phyloP scores from a whole-genome alignment of 176 grass and related monocot species.

The Lolium rigidum region DNA sequence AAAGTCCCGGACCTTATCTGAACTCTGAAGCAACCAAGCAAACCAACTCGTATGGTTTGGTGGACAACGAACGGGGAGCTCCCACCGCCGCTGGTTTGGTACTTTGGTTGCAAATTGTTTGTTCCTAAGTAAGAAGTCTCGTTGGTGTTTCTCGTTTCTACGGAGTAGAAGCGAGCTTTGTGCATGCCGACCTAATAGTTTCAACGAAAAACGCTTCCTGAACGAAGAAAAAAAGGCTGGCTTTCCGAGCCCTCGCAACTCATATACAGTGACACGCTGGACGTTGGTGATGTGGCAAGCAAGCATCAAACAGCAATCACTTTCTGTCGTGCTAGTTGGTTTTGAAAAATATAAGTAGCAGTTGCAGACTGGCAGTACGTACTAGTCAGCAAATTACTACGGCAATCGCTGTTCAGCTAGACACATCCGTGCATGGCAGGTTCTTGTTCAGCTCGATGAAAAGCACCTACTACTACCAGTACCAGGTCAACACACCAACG shows the following conservation, averaged over 20 bases:
- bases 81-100: not conserved
- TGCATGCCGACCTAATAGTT: conserved; percentile 13
- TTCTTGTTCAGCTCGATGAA: not conserved
- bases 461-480: not conserved
- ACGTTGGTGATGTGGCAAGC: not conserved
- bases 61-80: too few species aligned
- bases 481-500: not conserved
- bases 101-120: not conserved
- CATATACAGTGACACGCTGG: not conserved
- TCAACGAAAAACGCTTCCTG: not conserved
- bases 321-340: not conserved
- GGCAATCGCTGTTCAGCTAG: conserved; percentile 30
- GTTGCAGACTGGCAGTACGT: not conserved
- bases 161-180: not conserved
- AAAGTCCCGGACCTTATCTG: not conserved
- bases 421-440: not conserved
- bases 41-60: too few species aligned
- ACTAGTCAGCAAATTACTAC: conserved; percentile 12
- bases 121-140: not conserved
- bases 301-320: not conserved
- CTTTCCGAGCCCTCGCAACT: not conserved
- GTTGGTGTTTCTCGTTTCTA: not conserved
- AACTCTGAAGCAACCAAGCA: not conserved
- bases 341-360: not conserved
- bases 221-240: too few species aligned